Evolutionary conservation across 495 filamentous ascomycete genomes (phyloP).

Genomic region (Aspergillus saccharolyticus): DNA sequence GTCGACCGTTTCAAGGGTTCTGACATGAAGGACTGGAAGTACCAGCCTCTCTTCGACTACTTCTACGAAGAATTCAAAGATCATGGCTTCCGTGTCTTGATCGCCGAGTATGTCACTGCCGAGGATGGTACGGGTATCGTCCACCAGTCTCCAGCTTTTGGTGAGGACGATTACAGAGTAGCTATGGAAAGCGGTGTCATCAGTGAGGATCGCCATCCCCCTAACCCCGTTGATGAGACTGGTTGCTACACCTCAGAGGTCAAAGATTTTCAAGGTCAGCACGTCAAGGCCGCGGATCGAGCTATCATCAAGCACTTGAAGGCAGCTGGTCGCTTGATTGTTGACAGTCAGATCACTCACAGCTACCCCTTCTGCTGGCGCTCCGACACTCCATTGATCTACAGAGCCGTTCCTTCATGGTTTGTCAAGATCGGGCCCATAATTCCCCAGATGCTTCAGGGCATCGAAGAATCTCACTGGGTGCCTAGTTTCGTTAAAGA

Average conservation of each 20-base stretch:
- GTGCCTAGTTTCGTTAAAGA: constrained; percentile 91
- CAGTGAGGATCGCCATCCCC: constrained; percentile 67
- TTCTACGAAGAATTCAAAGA: constrained; percentile 94
- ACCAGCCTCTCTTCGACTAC: constrained; percentile 87
- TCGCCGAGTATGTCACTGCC: constrained; percentile 83
- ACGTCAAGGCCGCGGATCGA: constrained; percentile 95
- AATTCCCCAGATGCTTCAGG: constrained; percentile 83
- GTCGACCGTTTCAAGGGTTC: constrained; percentile 76
- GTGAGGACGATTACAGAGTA: constrained; percentile 93
- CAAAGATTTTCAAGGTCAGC: constrained; percentile 76
- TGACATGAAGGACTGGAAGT: constrained; percentile 88
- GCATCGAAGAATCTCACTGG: constrained; percentile 91
- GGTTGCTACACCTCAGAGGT: constrained; percentile 80
- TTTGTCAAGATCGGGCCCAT: constrained; percentile 84
- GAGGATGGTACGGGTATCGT: constrained; percentile 95
- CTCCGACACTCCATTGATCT: constrained; percentile 92
- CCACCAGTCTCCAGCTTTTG: constrained; percentile 91
- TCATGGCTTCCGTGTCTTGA: constrained; percentile 75
- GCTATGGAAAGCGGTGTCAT: constrained; percentile 76
- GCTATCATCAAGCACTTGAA: constrained; percentile 90
- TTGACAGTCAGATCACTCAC: constrained; percentile 87
- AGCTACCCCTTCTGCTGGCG: constrained; percentile 95
- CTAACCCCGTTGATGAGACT: constrained; percentile 82
- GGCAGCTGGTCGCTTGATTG: constrained; percentile 70
- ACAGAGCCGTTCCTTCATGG: constrained; percentile 91